A percentile compares a stretch with the other conserved stretches of the same genome.
phyloP scores from a whole-genome alignment of 2,329 filamentous ascomycete species.

The Chlorencoelia australis region DNA sequence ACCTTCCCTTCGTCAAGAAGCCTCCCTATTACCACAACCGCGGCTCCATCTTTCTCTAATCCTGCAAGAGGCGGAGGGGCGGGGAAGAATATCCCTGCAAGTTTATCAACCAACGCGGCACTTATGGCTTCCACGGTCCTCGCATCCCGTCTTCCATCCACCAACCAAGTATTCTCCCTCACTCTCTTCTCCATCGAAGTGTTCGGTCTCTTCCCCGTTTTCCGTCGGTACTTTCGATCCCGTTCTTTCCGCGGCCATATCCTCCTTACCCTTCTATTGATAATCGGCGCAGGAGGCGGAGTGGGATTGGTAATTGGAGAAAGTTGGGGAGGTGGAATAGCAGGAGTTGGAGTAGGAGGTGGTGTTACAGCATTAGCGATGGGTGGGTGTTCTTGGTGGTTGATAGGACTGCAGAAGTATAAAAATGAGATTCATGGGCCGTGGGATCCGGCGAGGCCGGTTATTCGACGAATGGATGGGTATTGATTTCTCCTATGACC shows the following conservation, averaged over 20 bases:
- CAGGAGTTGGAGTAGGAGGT: conserved; percentile 69
- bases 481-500: too few species aligned
- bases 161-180: conserved; percentile 87
- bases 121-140: conserved; percentile 94
- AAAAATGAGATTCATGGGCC: conserved; percentile 98
- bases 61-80: too few species aligned
- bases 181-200: conserved; percentile 96
- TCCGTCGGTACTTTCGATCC: conserved; percentile 77
- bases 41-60: conserved; percentile 7
- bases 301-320: conserved; percentile 47
- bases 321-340: conserved; percentile 26
- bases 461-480: too few species aligned
- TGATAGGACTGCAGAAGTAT: conserved; percentile 94
- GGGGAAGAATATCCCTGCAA: conserved; percentile 36
- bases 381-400: conserved; percentile 94
- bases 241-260: conserved; percentile 76
- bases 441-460: conserved; percentile 89
- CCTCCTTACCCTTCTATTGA: conserved; percentile 61
- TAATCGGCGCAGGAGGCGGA: conserved; percentile 70
- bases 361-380: conserved; percentile 67
- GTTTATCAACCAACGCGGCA: conserved; percentile 86
- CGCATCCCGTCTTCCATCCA: conserved; percentile 78
- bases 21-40: not conserved
- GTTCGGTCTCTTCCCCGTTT: conserved; percentile 95
- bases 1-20: too few species aligned